These are phyloP conservation scores for Penicillium sp. DNA, from an alignment of 2,329 filamentous ascomycete species.

Conservation along the genomic window DNA sequence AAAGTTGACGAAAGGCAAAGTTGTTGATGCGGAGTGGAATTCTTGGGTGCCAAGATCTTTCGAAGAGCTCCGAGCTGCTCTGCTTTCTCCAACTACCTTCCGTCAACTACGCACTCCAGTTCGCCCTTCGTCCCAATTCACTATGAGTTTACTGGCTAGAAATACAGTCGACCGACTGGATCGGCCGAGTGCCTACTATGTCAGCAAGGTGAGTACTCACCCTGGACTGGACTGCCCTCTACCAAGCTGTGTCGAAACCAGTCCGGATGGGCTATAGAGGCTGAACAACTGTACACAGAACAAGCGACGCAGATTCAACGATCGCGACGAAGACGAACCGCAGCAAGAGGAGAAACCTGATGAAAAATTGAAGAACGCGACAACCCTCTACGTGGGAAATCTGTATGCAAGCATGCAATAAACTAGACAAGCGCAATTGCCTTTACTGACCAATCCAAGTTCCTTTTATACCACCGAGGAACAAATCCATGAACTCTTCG, in stretches of 20 bases:
- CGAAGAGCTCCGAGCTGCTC: slow-evolving; percentile 22
- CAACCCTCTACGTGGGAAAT: slow-evolving; percentile 97
- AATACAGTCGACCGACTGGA: slow-evolving; percentile 86
- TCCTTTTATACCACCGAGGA: slow-evolving; percentile 99
- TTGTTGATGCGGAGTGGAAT: slow-evolving; percentile 23
- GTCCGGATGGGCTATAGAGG: slow-evolving; percentile 1
- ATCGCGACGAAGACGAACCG: slow-evolving; percentile 49
- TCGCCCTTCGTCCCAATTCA: not conserved
- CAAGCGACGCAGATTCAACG: slow-evolving; percentile 65
- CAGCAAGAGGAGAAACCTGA: slow-evolving; percentile 62
- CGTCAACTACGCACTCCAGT: slow-evolving; percentile 1
- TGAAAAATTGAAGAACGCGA: slow-evolving; percentile 80
- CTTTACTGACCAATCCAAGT: slow-evolving; percentile 42
- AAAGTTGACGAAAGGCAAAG: slow-evolving; percentile 5
- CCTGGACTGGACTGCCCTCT: slow-evolving; percentile 6
- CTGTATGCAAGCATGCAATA: slow-evolving; percentile 57
- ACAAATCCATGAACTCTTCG: slow-evolving; percentile 95
- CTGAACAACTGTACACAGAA: slow-evolving; percentile 49
- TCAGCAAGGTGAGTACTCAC: slow-evolving; percentile 64
- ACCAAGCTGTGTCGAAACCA: not conserved
- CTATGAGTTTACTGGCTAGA: slow-evolving; percentile 27
- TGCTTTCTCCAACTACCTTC: slow-evolving; percentile 15
- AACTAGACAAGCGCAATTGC: slow-evolving; percentile 11
- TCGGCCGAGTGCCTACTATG: slow-evolving; percentile 90
- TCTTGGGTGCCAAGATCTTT: slow-evolving; percentile 22